Evolutionary conservation across 2,329 filamentous ascomycete genomes (phyloP), one percentile per base, ranked within the genome.

Genomic region (Sporothrix inflata): DNA sequence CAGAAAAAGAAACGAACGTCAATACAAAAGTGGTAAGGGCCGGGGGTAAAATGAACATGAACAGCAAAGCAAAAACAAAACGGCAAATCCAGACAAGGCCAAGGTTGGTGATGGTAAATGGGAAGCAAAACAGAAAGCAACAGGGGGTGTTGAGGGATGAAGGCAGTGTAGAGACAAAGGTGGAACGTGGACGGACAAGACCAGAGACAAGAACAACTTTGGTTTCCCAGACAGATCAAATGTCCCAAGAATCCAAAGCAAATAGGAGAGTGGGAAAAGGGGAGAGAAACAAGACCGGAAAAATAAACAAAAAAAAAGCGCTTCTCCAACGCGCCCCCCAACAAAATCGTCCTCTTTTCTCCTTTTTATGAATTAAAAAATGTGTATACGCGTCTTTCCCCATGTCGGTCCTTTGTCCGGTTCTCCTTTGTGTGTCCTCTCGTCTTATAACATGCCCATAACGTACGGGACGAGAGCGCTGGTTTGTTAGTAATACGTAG

Each of bases 391-490:
- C 55, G 45, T 65, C 65, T 57, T 21, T 21, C 70, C 9, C 65
- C 14, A 27, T 27, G 42, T 45, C 8, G 51, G 34, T 57, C 38
- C 1, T 27, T 16, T 14, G n/a, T 57, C 24, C 30, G 1, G 5
- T 5, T 21, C 12, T 71, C 42, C 19, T 30, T 12, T 51, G 9
- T 21, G n/a, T 34, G 30, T 34, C 30, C 30, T 34, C 12, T 14
- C 38, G 49, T 14, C 60, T 74, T 73, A 77, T 73, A 77, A 71
- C 74, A 77, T 74, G 73, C 76, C 74, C 75, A 77, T 75, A 4
- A 75, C 71, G n/a, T 77, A 74, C 71, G 77, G 70, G 72, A 79
- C 68, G 75, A 78, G 53, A 73, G 78, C 72, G 75, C 78, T 77
- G 38, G 8, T 4, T 7, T n/a, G 70, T 72, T 71, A 71, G 73